Evolutionary conservation across 495 filamentous ascomycete genomes (phyloP), one percentile per base, ranked within the genome.

Genomic region (Penicillium silybi): DNA sequence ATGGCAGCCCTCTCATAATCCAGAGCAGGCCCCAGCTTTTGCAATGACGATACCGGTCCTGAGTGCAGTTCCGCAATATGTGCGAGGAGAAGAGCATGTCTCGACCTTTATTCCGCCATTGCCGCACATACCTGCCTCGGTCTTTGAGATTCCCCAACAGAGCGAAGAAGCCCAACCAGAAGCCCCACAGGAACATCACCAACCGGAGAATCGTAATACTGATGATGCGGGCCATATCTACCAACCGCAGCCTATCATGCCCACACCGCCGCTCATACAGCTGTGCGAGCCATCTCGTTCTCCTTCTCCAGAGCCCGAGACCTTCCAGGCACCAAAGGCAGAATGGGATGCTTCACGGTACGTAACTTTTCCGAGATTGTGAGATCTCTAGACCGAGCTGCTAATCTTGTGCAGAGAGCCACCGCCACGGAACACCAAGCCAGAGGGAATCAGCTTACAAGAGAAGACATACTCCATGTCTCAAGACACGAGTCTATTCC

Each of bases 381-480:
- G 9, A 27, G 7, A 18, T 23, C 18, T 23, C 16, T 19, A 41
- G 10, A 17, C 37, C 27, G 17, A 23, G 9, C 18, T 58, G 54
- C 64, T 72, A 41, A 71, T 56, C 37, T 15, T 32, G 34, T 11
- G 46, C 53, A 95, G 90, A 62, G 78, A 84, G 43, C 78, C 89
- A 32, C 91, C 91, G 39, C 90, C 91, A 0, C 19, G 71, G 18
- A 77, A 89, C 52, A 85, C 90, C 0, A 81, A 72, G 52, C 89
- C 90, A 0, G 91, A 95, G 76, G 91, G 87, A 19, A 66, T 77
- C 29, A 86, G 90, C 57, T 82, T 96, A 62, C 85, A 88, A 26
- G 70, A 74, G 16, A 80, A 80, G 51, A 79, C 79, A 26, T 96
- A 96, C 66, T 74, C 75, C 13, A 95, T 93, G 85, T 92, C 85